Percentiles rank a stretch among this genome's conserved stretches.
These are phyloP conservation scores for Chlorella sp. DNA, from an alignment of 139 green algal genomes.

Conservation along the genomic window DNA sequence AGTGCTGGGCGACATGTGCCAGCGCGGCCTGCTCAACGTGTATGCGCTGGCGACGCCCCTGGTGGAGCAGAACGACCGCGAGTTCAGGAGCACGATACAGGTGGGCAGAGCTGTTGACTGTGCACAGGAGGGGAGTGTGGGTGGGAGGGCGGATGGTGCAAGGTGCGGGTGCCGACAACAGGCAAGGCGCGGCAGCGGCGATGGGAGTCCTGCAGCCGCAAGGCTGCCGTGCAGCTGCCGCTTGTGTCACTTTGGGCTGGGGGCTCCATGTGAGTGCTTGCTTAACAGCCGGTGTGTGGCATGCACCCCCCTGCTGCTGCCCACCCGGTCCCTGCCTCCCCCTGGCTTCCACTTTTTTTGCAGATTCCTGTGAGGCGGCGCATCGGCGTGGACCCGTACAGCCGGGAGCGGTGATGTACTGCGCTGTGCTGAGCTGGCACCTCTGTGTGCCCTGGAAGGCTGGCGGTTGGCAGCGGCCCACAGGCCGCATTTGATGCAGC, in stretches of 20 bases:
- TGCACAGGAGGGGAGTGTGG: background rate
- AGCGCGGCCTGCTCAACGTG: conserved; percentile 17
- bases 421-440: background rate
- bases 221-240: no score
- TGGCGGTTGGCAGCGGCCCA: no score
- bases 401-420: background rate
- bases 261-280: background rate
- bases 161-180: no score
- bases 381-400: background rate
- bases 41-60: conserved; percentile 4
- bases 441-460: no score
- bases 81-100: conserved; percentile 24
- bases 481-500: no score
- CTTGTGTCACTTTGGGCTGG: no score
- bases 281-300: background rate
- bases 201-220: background rate
- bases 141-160: background rate
- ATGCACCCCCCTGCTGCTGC: background rate
- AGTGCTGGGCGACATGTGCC: conserved; percentile 35
- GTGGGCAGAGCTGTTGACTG: background rate
- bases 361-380: conserved; percentile 27
- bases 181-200: background rate
- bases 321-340: background rate
- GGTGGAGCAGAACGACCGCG: conserved; percentile 15
- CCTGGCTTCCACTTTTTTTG: background rate